A percentile compares a stretch with the other conserved stretches of the same genome.
These are phyloP conservation scores for Aristolochia californica DNA, from an alignment of 164 flowering plant genomes.

Conservation along the genomic window DNA sequence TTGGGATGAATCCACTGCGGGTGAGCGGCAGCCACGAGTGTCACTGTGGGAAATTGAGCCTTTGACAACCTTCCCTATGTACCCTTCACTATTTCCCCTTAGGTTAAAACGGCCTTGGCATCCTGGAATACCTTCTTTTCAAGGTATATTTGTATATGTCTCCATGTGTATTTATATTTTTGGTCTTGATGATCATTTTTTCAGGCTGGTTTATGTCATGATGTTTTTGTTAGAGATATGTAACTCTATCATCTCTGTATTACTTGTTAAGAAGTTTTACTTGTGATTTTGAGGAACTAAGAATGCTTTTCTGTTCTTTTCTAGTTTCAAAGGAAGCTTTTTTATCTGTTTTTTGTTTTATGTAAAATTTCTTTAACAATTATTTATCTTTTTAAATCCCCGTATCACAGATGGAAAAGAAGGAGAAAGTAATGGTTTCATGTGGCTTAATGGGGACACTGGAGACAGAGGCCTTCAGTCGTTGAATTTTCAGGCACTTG, in stretches of 20 bases:
- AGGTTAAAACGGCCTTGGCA: conserved; percentile 34
- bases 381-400: too few relatives aligned
- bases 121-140: conserved; percentile 26
- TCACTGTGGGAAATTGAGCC: conserved; percentile 36
- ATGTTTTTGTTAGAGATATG: too few relatives aligned
- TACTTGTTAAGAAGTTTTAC: too few relatives aligned
- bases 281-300: too few relatives aligned
- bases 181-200: too few relatives aligned
- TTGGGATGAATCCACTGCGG: conserved; percentile 39
- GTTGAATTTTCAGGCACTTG: conserved; percentile 42
- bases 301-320: too few relatives aligned
- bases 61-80: conserved; percentile 34
- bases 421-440: conserved; percentile 38
- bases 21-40: conserved; percentile 32
- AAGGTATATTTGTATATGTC: conserved; percentile 14
- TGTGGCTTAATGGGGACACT: conserved; percentile 62
- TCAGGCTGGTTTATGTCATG: too few relatives aligned
- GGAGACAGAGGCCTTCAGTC: conserved; percentile 50
- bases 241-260: neutral
- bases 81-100: conserved; percentile 27
- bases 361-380: too few relatives aligned
- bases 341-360: too few relatives aligned
- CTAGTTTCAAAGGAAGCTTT: too few relatives aligned
- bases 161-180: neutral
- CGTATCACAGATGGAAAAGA: conserved; percentile 34